Evolutionary conservation across 805 yeast species (phyloP), one percentile per base, ranked within the genome.

Genomic region (Candida alai): DNA sequence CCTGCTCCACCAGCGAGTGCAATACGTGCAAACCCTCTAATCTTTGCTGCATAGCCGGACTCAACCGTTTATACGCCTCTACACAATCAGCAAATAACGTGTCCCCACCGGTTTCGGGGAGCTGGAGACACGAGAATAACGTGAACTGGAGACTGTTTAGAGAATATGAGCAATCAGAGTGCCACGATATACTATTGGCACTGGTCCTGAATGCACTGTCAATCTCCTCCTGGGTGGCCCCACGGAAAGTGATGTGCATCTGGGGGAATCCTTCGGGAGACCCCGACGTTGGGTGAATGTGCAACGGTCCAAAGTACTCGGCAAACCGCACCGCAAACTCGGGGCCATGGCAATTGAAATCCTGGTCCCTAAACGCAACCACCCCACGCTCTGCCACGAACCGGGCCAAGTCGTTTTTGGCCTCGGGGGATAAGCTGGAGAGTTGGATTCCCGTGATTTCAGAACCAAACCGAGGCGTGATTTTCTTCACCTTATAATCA

Each of bases 301-400:
- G 51, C 23, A 47, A 41, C 19, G 48, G 49, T 15, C 54, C 53
- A 36, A 41, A 49, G 34, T 47, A 44, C 26, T 33, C 24, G 11
- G 43, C 47, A 28, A 36, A 47, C 9, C 48, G 34, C 19, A 62
- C 68, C 20, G 51, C 67, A 38, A 62, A 67, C 21, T 62, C 62
- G 3, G 74, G 71, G 5, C 78, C 73, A 37, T 63, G 53, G 3
- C 31, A 17, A 16, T 42, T 53, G 35, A 57, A 54, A 44, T 60
- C 58, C 39, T 60, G 66, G 41, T 59, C 45, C 13, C 61, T 32
- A 38, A 60, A 57, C 4, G 57, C 54, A 19, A 54, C 63, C 8
- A 60, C 64, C 4, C 66, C 66, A 25, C 64, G 38, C 35, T 54
- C 50, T 6, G 66, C 63, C 13, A 60, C 51, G 17, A 52, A 46